A percentile compares a stretch with the other conserved stretches of the same genome.
Conservation (phyloP, 441 rosid species). For the Arabidopsis lyrata region DNA sequence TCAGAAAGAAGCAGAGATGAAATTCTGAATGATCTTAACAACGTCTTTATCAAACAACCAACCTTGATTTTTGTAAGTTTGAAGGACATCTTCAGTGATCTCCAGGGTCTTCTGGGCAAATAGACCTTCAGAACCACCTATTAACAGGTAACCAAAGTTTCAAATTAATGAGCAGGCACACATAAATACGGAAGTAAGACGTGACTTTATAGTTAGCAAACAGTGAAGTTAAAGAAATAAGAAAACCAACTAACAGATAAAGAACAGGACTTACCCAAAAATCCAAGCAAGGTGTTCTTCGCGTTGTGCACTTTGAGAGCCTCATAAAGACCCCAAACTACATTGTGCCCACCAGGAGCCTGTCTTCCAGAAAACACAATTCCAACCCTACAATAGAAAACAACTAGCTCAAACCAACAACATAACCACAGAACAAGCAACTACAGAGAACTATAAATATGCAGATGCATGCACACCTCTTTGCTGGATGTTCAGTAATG, state of each 20-base stretch:
- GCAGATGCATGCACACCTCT: conserved; percentile 52
- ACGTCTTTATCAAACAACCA: conserved; percentile 22
- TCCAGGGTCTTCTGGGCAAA: conserved; percentile 92
- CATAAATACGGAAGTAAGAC: neutral
- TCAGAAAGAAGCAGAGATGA: conserved; percentile 31
- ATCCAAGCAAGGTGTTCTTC: conserved; percentile 74
- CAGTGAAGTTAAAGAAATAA: neutral
- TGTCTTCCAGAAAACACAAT: conserved; percentile 96
- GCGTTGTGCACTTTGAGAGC: conserved; percentile 89
- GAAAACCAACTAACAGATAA: neutral
- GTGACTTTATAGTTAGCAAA: neutral
- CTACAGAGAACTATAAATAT: neutral
- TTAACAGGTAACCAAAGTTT: conserved; percentile 28
- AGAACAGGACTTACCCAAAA: conserved; percentile 64
- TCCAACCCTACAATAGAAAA: conserved; percentile 72
- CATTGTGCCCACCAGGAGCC: conserved; percentile 99
- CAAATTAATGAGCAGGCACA: neutral
- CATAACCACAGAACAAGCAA: neutral
- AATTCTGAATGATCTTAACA: conserved; percentile 5
- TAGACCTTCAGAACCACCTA: conserved; percentile 98
- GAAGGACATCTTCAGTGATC: conserved; percentile 78
- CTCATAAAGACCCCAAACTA: conserved; percentile 83
- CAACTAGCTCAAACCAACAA: conserved; percentile 3
- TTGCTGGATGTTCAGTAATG: conserved; percentile 84
- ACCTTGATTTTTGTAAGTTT: conserved; percentile 98